These are phyloP conservation scores for Neoboletus magnificus DNA, from an alignment of 768 basidiomycete genomes.

Conservation along the genomic window DNA sequence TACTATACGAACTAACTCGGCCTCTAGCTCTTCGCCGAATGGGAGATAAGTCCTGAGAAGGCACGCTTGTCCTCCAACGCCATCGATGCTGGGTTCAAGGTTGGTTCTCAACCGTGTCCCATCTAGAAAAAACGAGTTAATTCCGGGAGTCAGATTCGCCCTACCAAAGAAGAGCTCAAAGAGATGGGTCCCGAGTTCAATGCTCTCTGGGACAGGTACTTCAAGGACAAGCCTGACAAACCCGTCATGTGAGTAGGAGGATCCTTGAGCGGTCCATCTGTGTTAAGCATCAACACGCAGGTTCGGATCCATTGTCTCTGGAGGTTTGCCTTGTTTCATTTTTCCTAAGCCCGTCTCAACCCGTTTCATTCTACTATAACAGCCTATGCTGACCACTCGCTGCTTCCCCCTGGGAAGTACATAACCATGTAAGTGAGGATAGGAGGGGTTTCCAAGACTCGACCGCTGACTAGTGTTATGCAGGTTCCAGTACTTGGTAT, in stretches of 20 bases:
- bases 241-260: constrained; percentile 55
- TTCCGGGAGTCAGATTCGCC: constrained; percentile 50
- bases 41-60: constrained; percentile 66
- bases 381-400: constrained; percentile 68
- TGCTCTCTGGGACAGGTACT: constrained; percentile 63
- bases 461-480: neutral
- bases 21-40: constrained; percentile 52
- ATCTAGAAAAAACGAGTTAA: neutral
- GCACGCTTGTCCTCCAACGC: constrained; percentile 65
- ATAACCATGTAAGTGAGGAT: constrained; percentile 51
- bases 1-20: neutral
- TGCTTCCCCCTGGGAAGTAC: constrained; percentile 70
- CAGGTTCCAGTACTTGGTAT: constrained; percentile 56
- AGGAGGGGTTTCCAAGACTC: constrained; percentile 20
- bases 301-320: constrained; percentile 68
- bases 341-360: neutral
- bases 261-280: neutral
- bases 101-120: constrained; percentile 15
- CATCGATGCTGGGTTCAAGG: constrained; percentile 77
- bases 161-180: constrained; percentile 64
- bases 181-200: constrained; percentile 80
- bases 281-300: constrained; percentile 18
- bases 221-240: constrained; percentile 80
- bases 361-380: neutral
- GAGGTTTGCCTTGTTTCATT: constrained; percentile 33